phyloP scores from a whole-genome alignment of 768 basidiomycete species.

The Podaxis sp. region DNA sequence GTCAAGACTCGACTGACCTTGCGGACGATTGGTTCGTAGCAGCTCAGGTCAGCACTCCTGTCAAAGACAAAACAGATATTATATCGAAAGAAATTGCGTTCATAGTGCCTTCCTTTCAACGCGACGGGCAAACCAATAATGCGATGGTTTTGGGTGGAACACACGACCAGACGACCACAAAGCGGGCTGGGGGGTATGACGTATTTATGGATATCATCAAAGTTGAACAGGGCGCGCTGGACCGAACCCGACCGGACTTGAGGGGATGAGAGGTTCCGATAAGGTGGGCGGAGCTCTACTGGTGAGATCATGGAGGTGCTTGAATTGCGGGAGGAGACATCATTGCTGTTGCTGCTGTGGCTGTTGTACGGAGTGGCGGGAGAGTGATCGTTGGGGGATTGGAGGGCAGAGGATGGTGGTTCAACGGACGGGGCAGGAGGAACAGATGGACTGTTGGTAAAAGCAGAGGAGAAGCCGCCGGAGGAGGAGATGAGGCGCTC shows the following conservation, averaged over 20 bases:
- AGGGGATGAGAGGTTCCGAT: constrained; percentile 35
- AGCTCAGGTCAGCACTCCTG: constrained; percentile 83
- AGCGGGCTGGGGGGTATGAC: constrained; percentile 85
- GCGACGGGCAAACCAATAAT: constrained; percentile 91
- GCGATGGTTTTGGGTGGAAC: constrained; percentile 74
- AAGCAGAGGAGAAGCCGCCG: constrained; percentile 26
- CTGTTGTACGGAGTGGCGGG: neutral
- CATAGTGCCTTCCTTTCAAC: constrained; percentile 62
- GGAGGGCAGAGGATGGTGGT: constrained; percentile 19
- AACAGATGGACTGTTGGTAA: constrained; percentile 24
- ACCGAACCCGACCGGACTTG: constrained; percentile 48
- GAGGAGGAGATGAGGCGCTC: constrained; percentile 71
- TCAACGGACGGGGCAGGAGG: constrained; percentile 38
- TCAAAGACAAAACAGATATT: constrained; percentile 98
- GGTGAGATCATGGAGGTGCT: constrained; percentile 48
- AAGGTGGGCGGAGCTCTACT: constrained; percentile 35
- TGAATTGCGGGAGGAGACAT: constrained; percentile 43
- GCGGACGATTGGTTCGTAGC: constrained; percentile 93
- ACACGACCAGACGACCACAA: constrained; percentile 86
- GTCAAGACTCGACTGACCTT: constrained; percentile 90
- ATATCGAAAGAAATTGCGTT: constrained; percentile 86
- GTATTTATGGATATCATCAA: constrained; percentile 89
- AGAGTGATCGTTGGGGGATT: neutral
- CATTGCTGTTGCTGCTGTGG: constrained; percentile 19
- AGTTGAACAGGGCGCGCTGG: constrained; percentile 69